Conservation (phyloP, 805 yeast species). For the Wickerhamiella slavikovae region DNA sequence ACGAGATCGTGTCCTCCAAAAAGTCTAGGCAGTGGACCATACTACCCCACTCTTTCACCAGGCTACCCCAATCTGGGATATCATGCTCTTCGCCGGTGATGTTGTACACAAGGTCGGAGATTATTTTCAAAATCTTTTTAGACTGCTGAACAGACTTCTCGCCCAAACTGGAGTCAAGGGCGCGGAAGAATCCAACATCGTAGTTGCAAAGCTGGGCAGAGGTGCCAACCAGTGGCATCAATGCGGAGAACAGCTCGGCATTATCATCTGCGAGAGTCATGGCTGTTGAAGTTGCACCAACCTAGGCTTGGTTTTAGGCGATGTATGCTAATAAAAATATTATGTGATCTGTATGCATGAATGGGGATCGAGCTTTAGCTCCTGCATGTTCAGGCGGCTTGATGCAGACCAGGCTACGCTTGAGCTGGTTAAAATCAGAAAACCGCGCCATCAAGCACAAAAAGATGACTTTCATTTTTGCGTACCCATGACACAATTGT, state of each 20-base stretch:
- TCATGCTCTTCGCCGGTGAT: conserved; percentile 14
- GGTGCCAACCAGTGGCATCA: conserved; percentile 40
- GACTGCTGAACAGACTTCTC: conserved; percentile 21
- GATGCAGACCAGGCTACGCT: too few species aligned
- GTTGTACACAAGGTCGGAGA: conserved; percentile 13
- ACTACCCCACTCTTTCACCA: conserved; percentile 36
- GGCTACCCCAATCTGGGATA: conserved; percentile 23
- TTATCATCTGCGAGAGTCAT: conserved; percentile 10
- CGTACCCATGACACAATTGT: conserved; percentile 58
- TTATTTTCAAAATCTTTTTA: conserved; percentile 13
- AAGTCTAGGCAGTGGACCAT: conserved; percentile 45
- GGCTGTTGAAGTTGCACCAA: too few species aligned
- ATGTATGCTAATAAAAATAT: too few species aligned
- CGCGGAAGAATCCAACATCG: conserved; percentile 57
- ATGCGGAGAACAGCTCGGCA: conserved; percentile 21
- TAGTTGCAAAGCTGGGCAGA: conserved; percentile 53
- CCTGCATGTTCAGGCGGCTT: too few species aligned
- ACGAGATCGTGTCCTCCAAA: conserved; percentile 56
- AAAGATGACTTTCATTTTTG: conserved; percentile 45
- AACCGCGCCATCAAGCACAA: conserved; percentile 53
- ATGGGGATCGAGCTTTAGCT: too few species aligned
- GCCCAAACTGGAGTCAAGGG: conserved; percentile 32
- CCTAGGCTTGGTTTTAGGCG: too few species aligned
- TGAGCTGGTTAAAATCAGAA: too few species aligned
- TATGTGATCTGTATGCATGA: conserved; percentile 1